A percentile compares a stretch with the other conserved stretches of the same genome.
Evolutionary conservation across 306 rosid species (phyloP).

Genomic region (Pyrus communis): DNA sequence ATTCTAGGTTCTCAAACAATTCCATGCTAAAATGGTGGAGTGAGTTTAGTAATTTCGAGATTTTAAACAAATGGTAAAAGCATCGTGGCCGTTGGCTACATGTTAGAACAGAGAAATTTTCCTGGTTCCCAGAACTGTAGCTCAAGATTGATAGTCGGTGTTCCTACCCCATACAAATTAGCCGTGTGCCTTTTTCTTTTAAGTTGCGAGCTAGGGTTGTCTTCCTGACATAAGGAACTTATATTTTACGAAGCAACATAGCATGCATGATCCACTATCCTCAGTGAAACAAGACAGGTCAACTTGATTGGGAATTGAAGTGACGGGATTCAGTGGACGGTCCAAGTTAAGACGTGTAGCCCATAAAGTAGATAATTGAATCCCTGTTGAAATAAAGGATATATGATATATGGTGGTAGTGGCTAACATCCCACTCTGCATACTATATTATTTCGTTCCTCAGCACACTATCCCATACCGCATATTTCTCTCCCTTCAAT

Average conservation of each 20-base stretch:
- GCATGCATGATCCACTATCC: not conserved
- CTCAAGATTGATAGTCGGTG: too few species aligned
- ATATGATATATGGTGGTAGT: not conserved
- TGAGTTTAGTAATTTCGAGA: too few species aligned
- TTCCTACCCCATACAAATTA: too few species aligned
- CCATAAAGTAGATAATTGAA: not conserved
- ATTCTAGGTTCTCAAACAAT: too few species aligned
- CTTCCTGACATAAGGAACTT: not conserved
- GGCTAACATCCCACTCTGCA: not conserved
- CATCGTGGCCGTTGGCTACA: too few species aligned
- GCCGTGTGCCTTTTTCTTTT: too few species aligned
- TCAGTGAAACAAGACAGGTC: not conserved
- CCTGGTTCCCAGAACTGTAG: too few species aligned
- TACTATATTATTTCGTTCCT: not conserved
- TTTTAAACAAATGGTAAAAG: too few species aligned
- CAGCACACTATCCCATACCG: not conserved
- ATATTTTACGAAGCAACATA: not conserved
- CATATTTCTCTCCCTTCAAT: not conserved
- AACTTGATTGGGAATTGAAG: not conserved
- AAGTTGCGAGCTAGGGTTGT: not conserved
- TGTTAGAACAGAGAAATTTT: too few species aligned
- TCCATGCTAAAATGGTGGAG: too few species aligned
- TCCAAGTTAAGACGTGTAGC: not conserved
- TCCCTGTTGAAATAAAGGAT: not conserved
- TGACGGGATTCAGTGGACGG: not conserved